phyloP scores from a whole-genome alignment of 768 basidiomycete species.

The Paxillus rubicundulus region DNA sequence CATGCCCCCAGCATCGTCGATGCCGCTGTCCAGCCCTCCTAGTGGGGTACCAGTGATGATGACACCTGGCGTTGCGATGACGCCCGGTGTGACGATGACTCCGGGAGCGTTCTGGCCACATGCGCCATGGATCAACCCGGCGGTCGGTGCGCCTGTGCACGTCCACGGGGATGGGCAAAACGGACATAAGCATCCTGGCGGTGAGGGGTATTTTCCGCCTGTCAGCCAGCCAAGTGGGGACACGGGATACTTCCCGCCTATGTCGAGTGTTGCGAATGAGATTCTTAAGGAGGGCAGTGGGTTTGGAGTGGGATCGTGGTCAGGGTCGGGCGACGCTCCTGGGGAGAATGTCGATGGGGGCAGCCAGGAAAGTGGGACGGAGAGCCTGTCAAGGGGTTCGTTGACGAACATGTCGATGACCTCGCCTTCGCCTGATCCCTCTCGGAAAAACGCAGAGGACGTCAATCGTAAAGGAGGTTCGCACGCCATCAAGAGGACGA shows the following conservation, averaged over 20 bases:
- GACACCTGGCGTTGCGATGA: constrained; percentile 28
- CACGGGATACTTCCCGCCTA: constrained; percentile 43
- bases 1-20: constrained; percentile 12
- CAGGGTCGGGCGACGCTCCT: neutral
- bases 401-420: constrained; percentile 5
- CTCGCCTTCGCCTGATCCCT: constrained; percentile 8
- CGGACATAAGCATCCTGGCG: constrained; percentile 10
- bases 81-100: constrained; percentile 69
- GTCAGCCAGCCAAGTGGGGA: constrained; percentile 22
- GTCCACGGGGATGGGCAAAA: constrained; percentile 13
- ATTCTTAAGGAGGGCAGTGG: constrained; percentile 32
- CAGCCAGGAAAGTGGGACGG: constrained; percentile 4
- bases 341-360: constrained; percentile 2
- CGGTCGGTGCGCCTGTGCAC: constrained; percentile 59
- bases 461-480: constrained; percentile 11
- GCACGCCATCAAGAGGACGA: constrained; percentile 28
- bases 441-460: constrained; percentile 13
- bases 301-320: constrained; percentile 1
- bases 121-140: constrained; percentile 55
- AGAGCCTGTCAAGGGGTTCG: constrained; percentile 6
- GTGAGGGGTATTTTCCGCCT: constrained; percentile 45
- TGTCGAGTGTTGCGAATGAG: constrained; percentile 35
- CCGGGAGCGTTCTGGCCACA: constrained; percentile 73
- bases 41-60: constrained; percentile 1
- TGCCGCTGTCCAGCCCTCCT: constrained; percentile 19